Evolutionary conservation across 768 basidiomycete species (phyloP), one percentile per base, ranked within the genome.

Genomic region (Tephrocybe sp.): DNA sequence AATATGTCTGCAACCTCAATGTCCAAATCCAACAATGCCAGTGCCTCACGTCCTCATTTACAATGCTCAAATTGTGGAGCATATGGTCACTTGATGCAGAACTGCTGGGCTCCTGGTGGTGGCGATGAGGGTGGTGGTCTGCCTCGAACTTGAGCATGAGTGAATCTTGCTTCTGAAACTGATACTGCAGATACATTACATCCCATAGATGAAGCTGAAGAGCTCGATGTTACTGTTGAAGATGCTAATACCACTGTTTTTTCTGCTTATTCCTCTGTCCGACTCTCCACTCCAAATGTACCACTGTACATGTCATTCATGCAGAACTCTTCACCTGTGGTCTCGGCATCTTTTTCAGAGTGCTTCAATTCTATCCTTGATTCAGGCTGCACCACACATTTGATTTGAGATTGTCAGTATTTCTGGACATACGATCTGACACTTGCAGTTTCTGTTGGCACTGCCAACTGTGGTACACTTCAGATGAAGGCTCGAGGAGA

Each of bases 381-480:
- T 28, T 64, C 57, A 1, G 65, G 62, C 0, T 58, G 56, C 22
- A 60, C 54, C 0, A 45, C 50, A 1, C 62, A 63, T 18, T 49
- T 65, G 19, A 46, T 67, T 18, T 15, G 26, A 1, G 55, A 63
- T 21, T n/a, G 36, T 1, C 15, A 28, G 0, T 12, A 44, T 2
- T 65, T 67, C 34, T 57, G 50, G 28, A 22, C 51, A 0, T 65
- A 59, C 27, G 24, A 58, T 11, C 5, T 22, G 0, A 30, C 36
- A 1, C 41, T n/a, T 3, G 47, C 54, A 0, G 25, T 49, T 0
- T 26, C 41, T 26, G 51, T 65, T n/a, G 31, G 44, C 0, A 65
- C 60, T 0, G 63, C 61, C 1, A 65, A 65, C 30, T 52, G 53
- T 43, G 59, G 59, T 9, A 28, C 41, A 5, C 38, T 65, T 1